Evolutionary conservation across 1,139 yeast genomes (phyloP).

Genomic region (Sporopachydermia cereana): DNA sequence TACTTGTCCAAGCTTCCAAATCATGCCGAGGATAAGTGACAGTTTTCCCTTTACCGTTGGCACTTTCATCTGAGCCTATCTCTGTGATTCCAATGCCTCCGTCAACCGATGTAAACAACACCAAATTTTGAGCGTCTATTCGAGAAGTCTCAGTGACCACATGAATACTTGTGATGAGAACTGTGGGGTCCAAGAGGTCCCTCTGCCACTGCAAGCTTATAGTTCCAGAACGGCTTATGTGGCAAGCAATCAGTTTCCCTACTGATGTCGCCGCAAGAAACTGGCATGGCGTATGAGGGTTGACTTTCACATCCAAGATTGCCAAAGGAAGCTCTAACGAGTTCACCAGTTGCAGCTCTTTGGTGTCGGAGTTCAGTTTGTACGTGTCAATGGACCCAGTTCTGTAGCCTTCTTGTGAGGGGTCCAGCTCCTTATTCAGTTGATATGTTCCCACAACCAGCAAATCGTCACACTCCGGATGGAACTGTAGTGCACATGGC

Average conservation of each 20-base stretch:
- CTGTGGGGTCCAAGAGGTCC: neutral
- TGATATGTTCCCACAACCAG: conserved; percentile 5
- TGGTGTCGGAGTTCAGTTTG: neutral
- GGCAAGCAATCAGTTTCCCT: neutral
- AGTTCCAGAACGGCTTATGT: neutral
- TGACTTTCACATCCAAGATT: neutral
- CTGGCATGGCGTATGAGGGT: neutral
- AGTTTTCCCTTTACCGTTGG: neutral
- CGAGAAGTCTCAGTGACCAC: neutral
- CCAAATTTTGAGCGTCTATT: neutral
- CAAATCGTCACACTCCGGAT: neutral
- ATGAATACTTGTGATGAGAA: neutral
- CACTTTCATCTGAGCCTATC: neutral
- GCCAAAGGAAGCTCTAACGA: conserved; percentile 1
- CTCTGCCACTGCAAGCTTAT: neutral
- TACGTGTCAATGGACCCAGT: neutral
- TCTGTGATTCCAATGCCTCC: neutral
- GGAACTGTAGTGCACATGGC: conserved; percentile 4
- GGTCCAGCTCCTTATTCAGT: neutral
- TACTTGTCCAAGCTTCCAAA: conserved; percentile 3
- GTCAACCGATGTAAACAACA: neutral
- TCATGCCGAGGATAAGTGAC: neutral
- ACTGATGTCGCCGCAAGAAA: neutral
- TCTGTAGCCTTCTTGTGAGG: neutral
- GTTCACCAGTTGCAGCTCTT: neutral